These are phyloP conservation scores for Xylaria sp. DNA, from an alignment of 2,329 filamentous ascomycete species.

Conservation along the genomic window DNA sequence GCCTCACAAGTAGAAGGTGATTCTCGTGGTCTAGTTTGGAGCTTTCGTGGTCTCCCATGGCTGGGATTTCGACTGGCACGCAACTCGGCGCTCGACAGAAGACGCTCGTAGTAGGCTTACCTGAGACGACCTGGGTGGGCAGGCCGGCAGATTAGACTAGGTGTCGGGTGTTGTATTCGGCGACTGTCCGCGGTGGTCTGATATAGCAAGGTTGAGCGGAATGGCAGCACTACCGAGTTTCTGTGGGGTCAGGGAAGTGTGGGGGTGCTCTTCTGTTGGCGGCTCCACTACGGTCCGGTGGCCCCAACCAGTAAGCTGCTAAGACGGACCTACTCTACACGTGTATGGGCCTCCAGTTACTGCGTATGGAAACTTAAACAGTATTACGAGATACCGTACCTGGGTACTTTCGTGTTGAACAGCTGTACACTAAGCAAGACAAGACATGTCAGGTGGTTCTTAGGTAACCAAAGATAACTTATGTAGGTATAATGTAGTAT, in stretches of 20 bases:
- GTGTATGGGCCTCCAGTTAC: slow-evolving; percentile 21
- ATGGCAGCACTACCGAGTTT: slow-evolving; percentile 9
- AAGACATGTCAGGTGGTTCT: slow-evolving; percentile 2
- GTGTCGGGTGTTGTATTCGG: slow-evolving; percentile 5
- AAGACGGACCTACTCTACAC: slow-evolving; percentile 5
- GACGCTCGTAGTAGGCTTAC: not conserved
- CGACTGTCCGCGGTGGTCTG: not conserved
- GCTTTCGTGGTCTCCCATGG: slow-evolving; percentile 69
- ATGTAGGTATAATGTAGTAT: not conserved
- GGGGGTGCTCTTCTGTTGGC: not conserved
- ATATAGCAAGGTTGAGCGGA: not conserved
- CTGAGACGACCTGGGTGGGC: not conserved
- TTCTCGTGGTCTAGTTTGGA: slow-evolving; percentile 78
- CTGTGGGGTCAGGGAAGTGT: slow-evolving; percentile 21
- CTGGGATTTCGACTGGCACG: slow-evolving; percentile 6
- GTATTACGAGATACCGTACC: not conserved
- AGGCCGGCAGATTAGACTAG: slow-evolving; percentile 1
- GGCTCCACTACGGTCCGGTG: slow-evolving; percentile 40
- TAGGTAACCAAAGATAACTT: not conserved
- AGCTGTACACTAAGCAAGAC: slow-evolving; percentile 5
- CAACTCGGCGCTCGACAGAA: not conserved
- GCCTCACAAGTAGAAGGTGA: slow-evolving; percentile 76
- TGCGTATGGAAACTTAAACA: slow-evolving; percentile 26
- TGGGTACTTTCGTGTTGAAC: not conserved
- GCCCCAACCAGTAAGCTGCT: slow-evolving; percentile 35